These are phyloP conservation scores for Vaucheria bursata DNA, from an alignment of 352 stramenopile genomes.

Conservation along the genomic window DNA sequence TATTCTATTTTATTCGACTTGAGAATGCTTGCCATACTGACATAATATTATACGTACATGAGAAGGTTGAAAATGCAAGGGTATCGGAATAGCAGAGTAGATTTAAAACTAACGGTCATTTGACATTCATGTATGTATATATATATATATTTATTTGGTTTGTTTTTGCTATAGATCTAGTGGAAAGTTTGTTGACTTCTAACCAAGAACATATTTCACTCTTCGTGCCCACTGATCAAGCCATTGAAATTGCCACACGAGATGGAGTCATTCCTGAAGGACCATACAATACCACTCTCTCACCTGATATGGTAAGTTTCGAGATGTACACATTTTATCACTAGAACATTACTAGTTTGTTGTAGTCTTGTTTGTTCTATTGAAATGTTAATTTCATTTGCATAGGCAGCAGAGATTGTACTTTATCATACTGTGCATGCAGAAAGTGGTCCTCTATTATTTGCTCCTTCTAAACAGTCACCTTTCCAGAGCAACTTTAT, in stretches of 20 bases:
- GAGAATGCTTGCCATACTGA: neutral
- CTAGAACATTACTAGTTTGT: constrained; percentile 7
- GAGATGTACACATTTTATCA: neutral
- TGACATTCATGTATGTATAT: too few species aligned
- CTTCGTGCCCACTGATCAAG: constrained; percentile 14
- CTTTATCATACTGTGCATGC: constrained; percentile 17
- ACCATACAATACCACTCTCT: constrained; percentile 12
- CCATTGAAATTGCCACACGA: constrained; percentile 24
- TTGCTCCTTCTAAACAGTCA: constrained; percentile 15
- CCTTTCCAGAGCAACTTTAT: constrained; percentile 27
- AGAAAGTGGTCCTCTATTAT: constrained; percentile 18
- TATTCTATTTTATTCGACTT: neutral
- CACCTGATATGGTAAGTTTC: neutral
- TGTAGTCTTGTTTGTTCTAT: neutral
- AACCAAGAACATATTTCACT: neutral
- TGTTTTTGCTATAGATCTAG: constrained; percentile 4
- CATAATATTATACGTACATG: neutral
- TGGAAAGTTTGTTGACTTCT: neutral
- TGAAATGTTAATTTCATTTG: neutral
- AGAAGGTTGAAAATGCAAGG: neutral
- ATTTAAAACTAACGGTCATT: neutral
- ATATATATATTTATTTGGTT: neutral
- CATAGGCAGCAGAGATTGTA: constrained; percentile 16
- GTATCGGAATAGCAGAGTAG: neutral
- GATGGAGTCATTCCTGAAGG: constrained; percentile 18